Base-by-base conservation (phyloP, 768 basidiomycete genomes). In the Tricholoma sp. region DNA sequence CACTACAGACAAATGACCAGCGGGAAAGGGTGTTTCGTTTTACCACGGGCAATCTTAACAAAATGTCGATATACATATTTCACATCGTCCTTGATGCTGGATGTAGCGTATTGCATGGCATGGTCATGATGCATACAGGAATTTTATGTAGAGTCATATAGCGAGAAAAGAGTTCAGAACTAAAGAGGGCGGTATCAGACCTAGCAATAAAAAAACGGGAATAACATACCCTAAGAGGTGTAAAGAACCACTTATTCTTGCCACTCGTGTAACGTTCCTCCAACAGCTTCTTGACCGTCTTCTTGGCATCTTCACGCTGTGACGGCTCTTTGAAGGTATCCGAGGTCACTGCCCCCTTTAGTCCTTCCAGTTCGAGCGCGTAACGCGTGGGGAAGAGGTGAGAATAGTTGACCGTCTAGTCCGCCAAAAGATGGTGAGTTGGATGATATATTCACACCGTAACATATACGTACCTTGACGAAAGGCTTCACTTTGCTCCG, bases 381-480 rank as follows among this genome's bases (percentile, higher is more conserved):
- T 98, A 99, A 74, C 97, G 96, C 60, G 97, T 98, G 45, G 97
- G 97, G 88, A 98, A 96, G 61, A 99, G 82, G 77, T 99, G 97
- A 57, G 94, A 92, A 82, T 98, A 98, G 85, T 99, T 99, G 75
- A 98, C 75, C 57, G 87, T 80, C 94, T 96, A 52, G 18, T 21
- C 27, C 22, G 4, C 0, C 10, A 19, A 27, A 27, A 39, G 18
- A 58, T 22, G 29, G n/a, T 43, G 9, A 31, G 22, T 51, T 29
- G 9, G 39, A 6, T 7, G 21, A 46, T 9, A 11, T 8, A 18
- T 31, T 11, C 14, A 0, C n/a, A 39, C 1, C 31, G 54, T 12
- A 46, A 52, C 18, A 34, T 8, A 9, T 10, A 74, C 82, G 65
- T 66, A 94, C 95, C 86, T 99, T 98, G 83, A 99, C 94, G 77